Conservation (phyloP, 495 filamentous ascomycete genomes). For the Letharia columbiana region DNA sequence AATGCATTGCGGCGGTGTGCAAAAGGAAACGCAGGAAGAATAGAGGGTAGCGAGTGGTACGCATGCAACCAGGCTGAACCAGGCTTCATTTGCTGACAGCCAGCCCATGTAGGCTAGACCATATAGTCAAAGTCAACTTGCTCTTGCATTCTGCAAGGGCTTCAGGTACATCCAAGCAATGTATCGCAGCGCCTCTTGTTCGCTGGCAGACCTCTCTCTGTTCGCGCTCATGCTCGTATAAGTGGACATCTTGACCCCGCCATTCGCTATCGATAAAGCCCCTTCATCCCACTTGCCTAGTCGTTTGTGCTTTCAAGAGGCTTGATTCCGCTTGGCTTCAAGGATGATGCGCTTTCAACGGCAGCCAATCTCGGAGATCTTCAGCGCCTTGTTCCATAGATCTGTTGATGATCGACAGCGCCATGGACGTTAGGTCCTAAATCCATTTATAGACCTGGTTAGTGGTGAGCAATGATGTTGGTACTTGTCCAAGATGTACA, state of each 20-base stretch:
- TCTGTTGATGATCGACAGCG: constrained; percentile 10
- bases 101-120: constrained; percentile 1
- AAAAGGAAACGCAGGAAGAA: background rate
- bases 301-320: background rate
- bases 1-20: constrained; percentile 8
- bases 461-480: background rate
- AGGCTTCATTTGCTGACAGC: background rate
- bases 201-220: background rate
- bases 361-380: constrained; percentile 17
- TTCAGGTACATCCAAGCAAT: constrained; percentile 19
- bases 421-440: constrained; percentile 13
- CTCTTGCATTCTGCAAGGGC: constrained; percentile 21
- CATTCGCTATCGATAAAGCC: constrained; percentile 7
- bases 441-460: background rate
- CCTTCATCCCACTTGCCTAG: background rate
- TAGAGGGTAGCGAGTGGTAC: constrained; percentile 13
- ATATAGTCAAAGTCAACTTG: constrained; percentile 4
- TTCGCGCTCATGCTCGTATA: background rate
- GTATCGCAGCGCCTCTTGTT: constrained; percentile 3
- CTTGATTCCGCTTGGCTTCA: background rate
- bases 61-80: constrained; percentile 10
- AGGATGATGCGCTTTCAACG: background rate
- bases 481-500: background rate
- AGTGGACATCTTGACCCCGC: background rate
- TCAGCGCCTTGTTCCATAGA: constrained; percentile 8